Percentiles rank a stretch among this genome's conserved stretches.
Evolutionary conservation across 2,329 filamentous ascomycete genomes (phyloP).

Genomic region (Massarina eburnea): DNA sequence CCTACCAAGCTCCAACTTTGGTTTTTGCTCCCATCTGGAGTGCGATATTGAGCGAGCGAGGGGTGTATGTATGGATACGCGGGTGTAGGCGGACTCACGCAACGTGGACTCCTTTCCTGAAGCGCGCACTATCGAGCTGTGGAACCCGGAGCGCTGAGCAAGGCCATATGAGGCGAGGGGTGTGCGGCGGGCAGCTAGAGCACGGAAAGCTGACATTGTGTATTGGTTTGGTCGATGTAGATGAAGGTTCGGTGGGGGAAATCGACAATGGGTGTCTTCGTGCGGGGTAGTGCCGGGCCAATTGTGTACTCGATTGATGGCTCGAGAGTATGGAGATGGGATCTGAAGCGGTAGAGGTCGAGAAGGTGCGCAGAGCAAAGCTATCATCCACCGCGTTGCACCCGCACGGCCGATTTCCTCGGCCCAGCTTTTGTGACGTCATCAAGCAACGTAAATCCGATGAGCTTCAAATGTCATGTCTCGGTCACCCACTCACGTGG

Average conservation of each 20-base stretch:
- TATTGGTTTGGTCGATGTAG: not conserved
- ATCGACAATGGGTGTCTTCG: not conserved
- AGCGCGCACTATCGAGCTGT: constrained; percentile 38
- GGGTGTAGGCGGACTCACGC: constrained; percentile 35
- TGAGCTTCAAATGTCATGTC: no score
- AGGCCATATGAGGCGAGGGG: constrained; percentile 29
- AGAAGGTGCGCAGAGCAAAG: not conserved
- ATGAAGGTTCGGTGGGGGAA: not conserved
- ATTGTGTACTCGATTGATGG: not conserved
- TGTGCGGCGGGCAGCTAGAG: constrained; percentile 32
- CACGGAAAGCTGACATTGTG: constrained; percentile 37
- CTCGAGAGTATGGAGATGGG: not conserved
- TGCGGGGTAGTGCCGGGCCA: not conserved
- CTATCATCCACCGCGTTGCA: no score
- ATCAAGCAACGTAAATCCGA: no score
- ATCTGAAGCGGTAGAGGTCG: not conserved
- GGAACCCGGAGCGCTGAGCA: constrained; percentile 42
- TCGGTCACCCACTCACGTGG: no score
- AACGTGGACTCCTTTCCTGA: constrained; percentile 49
- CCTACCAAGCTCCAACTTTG: not conserved
- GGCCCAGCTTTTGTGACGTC: no score
- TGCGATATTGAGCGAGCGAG: no score
- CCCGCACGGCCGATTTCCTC: no score
- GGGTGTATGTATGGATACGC: not conserved
- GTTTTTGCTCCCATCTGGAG: no score